Conservation (phyloP, 495 filamentous ascomycete genomes). For the Cenococcum geophilum region DNA sequence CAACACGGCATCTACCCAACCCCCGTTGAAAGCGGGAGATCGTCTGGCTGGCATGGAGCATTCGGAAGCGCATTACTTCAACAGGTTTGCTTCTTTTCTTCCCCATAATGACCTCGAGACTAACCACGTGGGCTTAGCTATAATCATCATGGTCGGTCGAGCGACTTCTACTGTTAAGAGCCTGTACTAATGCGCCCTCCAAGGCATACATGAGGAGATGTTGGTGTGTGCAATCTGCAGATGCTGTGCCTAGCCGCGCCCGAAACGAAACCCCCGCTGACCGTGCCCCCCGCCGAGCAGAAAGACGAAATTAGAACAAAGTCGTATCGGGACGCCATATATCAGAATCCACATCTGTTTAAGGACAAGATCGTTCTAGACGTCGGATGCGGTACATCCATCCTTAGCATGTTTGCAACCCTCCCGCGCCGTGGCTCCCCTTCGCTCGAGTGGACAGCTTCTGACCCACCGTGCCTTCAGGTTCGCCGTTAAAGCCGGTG, state of each 20-base stretch:
- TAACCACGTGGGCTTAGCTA: conserved; percentile 52
- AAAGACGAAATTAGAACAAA: conserved; percentile 97
- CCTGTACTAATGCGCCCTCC: conserved; percentile 22
- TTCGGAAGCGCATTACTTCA: conserved; percentile 95
- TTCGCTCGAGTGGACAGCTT: not conserved
- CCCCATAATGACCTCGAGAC: conserved; percentile 33
- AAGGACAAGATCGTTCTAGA: conserved; percentile 96
- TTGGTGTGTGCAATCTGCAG: conserved; percentile 57
- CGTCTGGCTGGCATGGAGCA: conserved; percentile 45
- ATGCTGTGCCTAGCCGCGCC: conserved; percentile 5
- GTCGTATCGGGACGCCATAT: conserved; percentile 94
- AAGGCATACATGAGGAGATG: conserved; percentile 98
- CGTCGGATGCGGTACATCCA: conserved; percentile 92
- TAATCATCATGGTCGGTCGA: conserved; percentile 80
- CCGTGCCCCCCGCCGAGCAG: conserved; percentile 42
- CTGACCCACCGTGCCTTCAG: conserved; percentile 45
- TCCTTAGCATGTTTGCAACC: conserved; percentile 69
- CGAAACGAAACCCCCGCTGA: conserved; percentile 20
- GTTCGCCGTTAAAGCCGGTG: conserved; percentile 93
- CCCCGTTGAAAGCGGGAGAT: conserved; percentile 27
- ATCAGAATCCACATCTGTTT: conserved; percentile 93
- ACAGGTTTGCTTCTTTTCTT: conserved; percentile 56
- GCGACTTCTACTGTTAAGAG: conserved; percentile 23
- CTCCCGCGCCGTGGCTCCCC: conserved; percentile 9
- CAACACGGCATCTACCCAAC: conserved; percentile 23